A percentile compares a stretch with the other conserved stretches of the same genome.
These are phyloP conservation scores for Terfezia claveryi DNA, from an alignment of 495 filamentous ascomycete species.

Conservation along the genomic window DNA sequence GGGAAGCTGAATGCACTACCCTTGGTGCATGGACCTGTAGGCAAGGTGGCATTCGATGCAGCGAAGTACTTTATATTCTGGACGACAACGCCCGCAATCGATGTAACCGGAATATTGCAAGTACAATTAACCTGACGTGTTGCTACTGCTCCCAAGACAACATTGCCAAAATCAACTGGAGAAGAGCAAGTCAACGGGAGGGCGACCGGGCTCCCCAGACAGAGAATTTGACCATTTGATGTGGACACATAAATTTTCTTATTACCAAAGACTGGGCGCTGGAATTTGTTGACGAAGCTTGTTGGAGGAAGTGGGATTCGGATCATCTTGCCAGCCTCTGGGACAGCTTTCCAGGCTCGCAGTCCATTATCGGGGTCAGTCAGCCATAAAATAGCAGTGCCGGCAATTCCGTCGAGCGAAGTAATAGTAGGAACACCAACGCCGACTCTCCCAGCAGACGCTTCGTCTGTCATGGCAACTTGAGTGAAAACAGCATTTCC, in stretches of 20 bases:
- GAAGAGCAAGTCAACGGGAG: conserved; percentile 22
- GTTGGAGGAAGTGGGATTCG: conserved; percentile 22
- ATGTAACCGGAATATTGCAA: conserved; percentile 19
- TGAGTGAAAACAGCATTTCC: conserved; percentile 20
- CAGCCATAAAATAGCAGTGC: conserved; percentile 22
- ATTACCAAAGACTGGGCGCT: conserved; percentile 29
- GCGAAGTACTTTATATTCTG: conserved; percentile 2
- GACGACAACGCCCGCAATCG: conserved; percentile 16
- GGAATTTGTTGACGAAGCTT: conserved; percentile 25
- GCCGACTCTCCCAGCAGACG: conserved; percentile 18
- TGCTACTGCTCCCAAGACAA: conserved; percentile 17
- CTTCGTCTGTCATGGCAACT: conserved; percentile 19
- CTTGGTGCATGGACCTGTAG: no score
- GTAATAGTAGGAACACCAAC: conserved; percentile 22
- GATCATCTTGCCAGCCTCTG: conserved; percentile 21
- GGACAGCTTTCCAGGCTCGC: conserved; percentile 25
- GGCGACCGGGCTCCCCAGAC: conserved; percentile 25
- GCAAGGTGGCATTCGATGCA: no score
- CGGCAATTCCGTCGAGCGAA: conserved; percentile 19
- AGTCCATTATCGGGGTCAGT: conserved; percentile 22
- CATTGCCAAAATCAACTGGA: conserved; percentile 25
- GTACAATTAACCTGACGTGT: conserved; percentile 21
- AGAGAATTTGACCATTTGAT: conserved; percentile 21
- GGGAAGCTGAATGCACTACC: no score
- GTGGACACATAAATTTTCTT: conserved; percentile 25